A percentile compares a stretch with the other conserved stretches of the same genome.
Evolutionary conservation across 306 rosid genomes (phyloP).

Genomic region (Begonia loranthoides): DNA sequence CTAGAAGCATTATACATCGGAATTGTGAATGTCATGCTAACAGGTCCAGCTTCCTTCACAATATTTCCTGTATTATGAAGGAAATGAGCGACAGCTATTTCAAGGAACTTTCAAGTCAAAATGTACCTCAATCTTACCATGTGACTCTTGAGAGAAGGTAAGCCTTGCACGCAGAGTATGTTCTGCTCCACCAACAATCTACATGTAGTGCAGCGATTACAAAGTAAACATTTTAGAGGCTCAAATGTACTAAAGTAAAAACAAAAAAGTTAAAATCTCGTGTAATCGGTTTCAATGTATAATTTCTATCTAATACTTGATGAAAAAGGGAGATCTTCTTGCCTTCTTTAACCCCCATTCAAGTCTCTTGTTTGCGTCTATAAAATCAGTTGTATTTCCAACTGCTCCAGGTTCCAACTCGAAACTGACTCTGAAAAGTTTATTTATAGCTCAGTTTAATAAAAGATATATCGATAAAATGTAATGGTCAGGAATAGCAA

Average conservation of each 20-base stretch:
- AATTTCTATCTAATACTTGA: too few species aligned
- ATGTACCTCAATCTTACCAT: constrained; percentile 28
- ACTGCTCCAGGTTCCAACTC: constrained; percentile 80
- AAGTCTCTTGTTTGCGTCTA: constrained; percentile 65
- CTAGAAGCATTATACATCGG: constrained; percentile 87
- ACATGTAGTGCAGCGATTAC: constrained; percentile 15
- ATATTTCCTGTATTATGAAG: constrained; percentile 50
- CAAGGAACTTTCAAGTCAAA: neutral
- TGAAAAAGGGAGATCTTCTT: constrained; percentile 4
- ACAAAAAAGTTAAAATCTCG: neutral
- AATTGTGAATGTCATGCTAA: constrained; percentile 87
- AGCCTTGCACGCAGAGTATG: constrained; percentile 76
- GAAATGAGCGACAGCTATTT: constrained; percentile 3
- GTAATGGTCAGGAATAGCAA: neutral
- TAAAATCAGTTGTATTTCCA: constrained; percentile 80
- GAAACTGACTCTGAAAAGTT: constrained; percentile 52
- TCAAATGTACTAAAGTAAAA: constrained; percentile 5
- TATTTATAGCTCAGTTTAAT: neutral
- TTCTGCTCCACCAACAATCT: constrained; percentile 95
- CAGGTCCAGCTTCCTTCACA: constrained; percentile 88
- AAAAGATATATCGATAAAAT: neutral
- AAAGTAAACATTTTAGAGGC: constrained; percentile 7
- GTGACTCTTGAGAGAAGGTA: constrained; percentile 73
- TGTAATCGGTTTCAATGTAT: too few species aligned
- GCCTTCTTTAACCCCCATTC: constrained; percentile 92